A percentile compares a stretch with the other conserved stretches of the same genome.
phyloP scores from a whole-genome alignment of 1,139 yeast genomes.

The Saccharomyces hybrid region DNA sequence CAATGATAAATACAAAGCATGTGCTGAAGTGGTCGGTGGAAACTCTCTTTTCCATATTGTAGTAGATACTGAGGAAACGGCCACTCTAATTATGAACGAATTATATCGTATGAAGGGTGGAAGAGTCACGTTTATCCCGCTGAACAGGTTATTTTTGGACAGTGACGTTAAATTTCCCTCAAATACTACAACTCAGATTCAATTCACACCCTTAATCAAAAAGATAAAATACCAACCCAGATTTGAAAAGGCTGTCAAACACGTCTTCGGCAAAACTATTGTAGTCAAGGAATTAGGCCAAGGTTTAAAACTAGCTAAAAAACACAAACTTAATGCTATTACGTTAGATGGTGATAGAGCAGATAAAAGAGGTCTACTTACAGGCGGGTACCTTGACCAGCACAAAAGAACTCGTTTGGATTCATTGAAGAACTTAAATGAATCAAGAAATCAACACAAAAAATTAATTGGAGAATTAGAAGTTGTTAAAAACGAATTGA shows the following conservation, averaged over 20 bases:
- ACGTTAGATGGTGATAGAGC: conserved; percentile 90
- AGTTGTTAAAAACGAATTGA: conserved; percentile 34
- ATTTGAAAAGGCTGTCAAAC: conserved; percentile 60
- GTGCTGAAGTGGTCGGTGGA: conserved; percentile 88
- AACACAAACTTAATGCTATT: conserved; percentile 61
- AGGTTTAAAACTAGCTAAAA: conserved; percentile 63
- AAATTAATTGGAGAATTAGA: conserved; percentile 37
- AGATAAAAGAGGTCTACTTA: conserved; percentile 72
- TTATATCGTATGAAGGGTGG: conserved; percentile 66
- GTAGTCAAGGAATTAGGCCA: conserved; percentile 64
- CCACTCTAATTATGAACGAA: conserved; percentile 70
- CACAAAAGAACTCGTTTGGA: conserved; percentile 56
- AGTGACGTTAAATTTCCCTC: conserved; percentile 35
- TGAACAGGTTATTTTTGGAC: conserved; percentile 71
- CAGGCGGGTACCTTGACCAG: conserved; percentile 83
- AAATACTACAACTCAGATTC: conserved; percentile 34
- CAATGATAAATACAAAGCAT: conserved; percentile 74
- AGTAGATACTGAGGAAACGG: conserved; percentile 83
- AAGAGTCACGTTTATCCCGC: conserved; percentile 84
- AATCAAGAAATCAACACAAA: conserved; percentile 43
- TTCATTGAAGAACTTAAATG: conserved; percentile 50
- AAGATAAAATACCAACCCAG: conserved; percentile 55
- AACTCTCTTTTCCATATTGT: conserved; percentile 79
- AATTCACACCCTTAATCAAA: conserved; percentile 64
- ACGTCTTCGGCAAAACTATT: conserved; percentile 73